Evolutionary conservation across 257 asterid genomes (phyloP), one percentile per base, ranked within the genome.

Genomic region (Forsythia viridissima): DNA sequence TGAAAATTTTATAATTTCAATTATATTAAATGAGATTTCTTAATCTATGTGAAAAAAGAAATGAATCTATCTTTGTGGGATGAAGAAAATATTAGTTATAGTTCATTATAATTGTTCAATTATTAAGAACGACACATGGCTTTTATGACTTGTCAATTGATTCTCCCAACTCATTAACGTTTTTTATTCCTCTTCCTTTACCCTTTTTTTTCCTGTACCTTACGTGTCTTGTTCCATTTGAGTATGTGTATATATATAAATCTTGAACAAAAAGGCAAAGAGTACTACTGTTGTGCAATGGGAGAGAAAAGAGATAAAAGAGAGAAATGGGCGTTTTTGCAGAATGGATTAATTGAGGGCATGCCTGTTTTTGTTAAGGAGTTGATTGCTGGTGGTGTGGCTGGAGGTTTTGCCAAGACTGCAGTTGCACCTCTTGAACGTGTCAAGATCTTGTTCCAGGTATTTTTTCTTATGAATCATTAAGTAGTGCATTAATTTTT

Each of bases 361-460:
- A 87, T 82, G 88, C 98, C 98, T 70, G 80, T 89, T 67, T 87
- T 90, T 59, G 97, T 87, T 18, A 92, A 92, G 81, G 98, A 94
- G 84, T 83, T 92, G 40, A 86, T 92, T 79, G 97, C 98, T 6
- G 97, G 98, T n/a, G 98, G 98, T 0, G 87, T 91, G 18, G 97
- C 98, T 73, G 98, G 98, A 73, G 98, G 98, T 55, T 71, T 94
- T 78, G 97, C 98, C 40, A 94, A 94, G 87, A 85, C 97, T 46
- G 90, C 84, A 71, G 98, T 94, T 79, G 98, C 98, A 6, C 98
- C 98, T 73, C 96, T 94, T 82, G 98, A 94, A 75, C 98, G 98
- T 57, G 73, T 92, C 90, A 94, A 94, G 90, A 94, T 94, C 84
- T 85, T 94, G 89, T 92, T 94, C 80, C 97, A 94, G 98, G 98